phyloP scores from a whole-genome alignment of 495 filamentous ascomycete species.

The Aspergillus egyptiacus region DNA sequence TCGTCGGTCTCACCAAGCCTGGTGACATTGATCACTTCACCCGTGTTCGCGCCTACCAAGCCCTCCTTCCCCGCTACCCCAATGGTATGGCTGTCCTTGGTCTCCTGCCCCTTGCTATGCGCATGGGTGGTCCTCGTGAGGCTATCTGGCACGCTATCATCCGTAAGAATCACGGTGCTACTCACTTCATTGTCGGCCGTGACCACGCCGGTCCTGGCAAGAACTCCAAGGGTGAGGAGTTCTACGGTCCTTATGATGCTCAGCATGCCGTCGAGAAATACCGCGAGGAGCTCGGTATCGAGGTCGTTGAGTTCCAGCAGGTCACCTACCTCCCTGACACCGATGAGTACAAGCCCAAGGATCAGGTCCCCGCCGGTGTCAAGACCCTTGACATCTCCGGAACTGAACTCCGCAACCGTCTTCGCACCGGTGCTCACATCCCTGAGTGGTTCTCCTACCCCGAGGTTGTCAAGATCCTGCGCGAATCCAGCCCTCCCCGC shows the following conservation, averaged over 20 bases:
- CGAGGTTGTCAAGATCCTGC: conserved; percentile 91
- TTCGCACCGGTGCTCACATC: conserved; percentile 86
- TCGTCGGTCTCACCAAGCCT: conserved; percentile 96
- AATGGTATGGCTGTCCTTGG: conserved; percentile 99
- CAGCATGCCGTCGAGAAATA: conserved; percentile 97
- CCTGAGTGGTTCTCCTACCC: conserved; percentile 99
- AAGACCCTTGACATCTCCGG: conserved; percentile 96
- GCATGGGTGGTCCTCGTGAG: conserved; percentile 97
- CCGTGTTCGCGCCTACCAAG: conserved; percentile 95
- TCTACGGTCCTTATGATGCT: conserved; percentile 98
- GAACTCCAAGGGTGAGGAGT: conserved; percentile 92
- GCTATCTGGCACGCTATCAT: conserved; percentile 99
- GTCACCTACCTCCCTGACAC: conserved; percentile 97
- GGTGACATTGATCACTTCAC: conserved; percentile 99
- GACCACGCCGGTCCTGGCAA: conserved; percentile 96
- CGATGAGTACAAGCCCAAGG: conserved; percentile 91
- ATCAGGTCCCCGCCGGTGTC: conserved; percentile 75
- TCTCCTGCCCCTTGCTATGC: conserved; percentile 93
- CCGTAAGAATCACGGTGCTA: conserved; percentile 98
- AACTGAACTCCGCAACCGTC: conserved; percentile 84
- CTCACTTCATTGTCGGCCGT: conserved; percentile 98
- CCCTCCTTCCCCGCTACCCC: conserved; percentile 92
- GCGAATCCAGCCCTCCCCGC: conserved; percentile 89
- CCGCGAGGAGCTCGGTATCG: conserved; percentile 90
- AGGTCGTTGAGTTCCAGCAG: conserved; percentile 98